Evolutionary conservation across 371 early-diverging fungal species (phyloP), one percentile per base, ranked within the genome.

Genomic region (Mucor mucedo): DNA sequence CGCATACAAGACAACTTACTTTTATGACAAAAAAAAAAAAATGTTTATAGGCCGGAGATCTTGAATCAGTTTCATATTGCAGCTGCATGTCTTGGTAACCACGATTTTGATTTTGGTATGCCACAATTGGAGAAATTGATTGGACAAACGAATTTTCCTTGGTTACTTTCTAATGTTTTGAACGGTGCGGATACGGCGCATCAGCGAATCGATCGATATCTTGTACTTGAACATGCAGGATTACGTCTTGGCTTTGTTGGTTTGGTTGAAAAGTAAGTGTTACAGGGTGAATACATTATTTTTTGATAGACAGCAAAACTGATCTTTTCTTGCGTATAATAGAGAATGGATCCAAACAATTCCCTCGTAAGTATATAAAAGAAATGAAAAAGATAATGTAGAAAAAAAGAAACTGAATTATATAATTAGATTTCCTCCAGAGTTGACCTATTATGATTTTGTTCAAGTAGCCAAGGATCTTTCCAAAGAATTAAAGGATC

Each of bases 51-150:
- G 62, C 72, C 84, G 0, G 82, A 76, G 0, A 73, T 84, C 0
- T 54, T 89, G 13, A 89, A 88, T 54, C 55, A 65, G 28, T 69
- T 84, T 8, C 65, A 68, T 14, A 79, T 89, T 29, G 77, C 83
- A 29, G 86, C 78, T 4, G 75, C 87, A 8, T 82, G 84, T 38
- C 64, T 80, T n/a, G 89, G 89, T 11, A 89, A 87, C 72, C 89
- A 87, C 72, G 77, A 89, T 70, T 88, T 89, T 73, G 89, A 89
- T 69, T 87, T 86, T 58, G 89, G 89, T 13, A 65, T 87, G 7
- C 81, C 83, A 29, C 75, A 68, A 6, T 64, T 88, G 39, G 77
- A 77, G 54, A 59, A 61, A 35, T 62, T 87, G 45, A 64, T 81
- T 27, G 21, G 29, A 9, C 55, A 63, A 21, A 80, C 79, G 55